Conservation (phyloP, 176 grass and related monocot genomes). For the Musa beccarii region DNA sequence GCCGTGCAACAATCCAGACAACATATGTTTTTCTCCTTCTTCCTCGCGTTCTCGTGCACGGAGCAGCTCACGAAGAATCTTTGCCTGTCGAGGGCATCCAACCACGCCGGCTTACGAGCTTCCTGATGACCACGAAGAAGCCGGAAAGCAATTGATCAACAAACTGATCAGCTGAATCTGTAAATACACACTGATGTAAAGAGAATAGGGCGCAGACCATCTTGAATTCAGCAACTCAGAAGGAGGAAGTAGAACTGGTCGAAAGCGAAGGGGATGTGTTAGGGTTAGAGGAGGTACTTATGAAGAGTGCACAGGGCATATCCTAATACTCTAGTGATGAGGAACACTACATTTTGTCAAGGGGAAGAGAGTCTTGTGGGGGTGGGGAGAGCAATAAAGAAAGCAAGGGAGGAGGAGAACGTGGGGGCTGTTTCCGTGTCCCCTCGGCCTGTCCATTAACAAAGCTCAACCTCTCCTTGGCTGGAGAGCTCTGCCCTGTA, state of each 20-base stretch:
- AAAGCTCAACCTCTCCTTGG: neutral
- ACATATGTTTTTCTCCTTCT: conserved; percentile 27
- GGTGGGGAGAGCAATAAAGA: neutral
- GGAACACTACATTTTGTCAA: conserved; percentile 15
- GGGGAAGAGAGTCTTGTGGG: neutral
- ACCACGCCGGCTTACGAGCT: conserved; percentile 12
- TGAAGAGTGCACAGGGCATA: neutral
- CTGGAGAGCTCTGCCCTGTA: neutral
- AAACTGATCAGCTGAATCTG: neutral
- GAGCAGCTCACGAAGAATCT: conserved; percentile 13
- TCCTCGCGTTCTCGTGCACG: conserved; percentile 14
- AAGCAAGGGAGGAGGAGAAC: conserved; percentile 19
- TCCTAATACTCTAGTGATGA: neutral
- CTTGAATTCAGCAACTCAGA: neutral
- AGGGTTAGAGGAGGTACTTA: conserved; percentile 2
- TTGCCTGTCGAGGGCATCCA: conserved; percentile 22
- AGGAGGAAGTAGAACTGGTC: neutral
- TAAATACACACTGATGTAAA: neutral
- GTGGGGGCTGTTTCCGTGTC: conserved; percentile 27
- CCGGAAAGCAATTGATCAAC: neutral
- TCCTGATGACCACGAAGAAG: neutral
- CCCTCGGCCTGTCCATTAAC: neutral
- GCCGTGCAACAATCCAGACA: conserved; percentile 23
- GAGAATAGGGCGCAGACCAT: neutral
- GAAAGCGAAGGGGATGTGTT: neutral